phyloP scores from a whole-genome alignment of 345 rosid species.

The Acer yangbiense region DNA sequence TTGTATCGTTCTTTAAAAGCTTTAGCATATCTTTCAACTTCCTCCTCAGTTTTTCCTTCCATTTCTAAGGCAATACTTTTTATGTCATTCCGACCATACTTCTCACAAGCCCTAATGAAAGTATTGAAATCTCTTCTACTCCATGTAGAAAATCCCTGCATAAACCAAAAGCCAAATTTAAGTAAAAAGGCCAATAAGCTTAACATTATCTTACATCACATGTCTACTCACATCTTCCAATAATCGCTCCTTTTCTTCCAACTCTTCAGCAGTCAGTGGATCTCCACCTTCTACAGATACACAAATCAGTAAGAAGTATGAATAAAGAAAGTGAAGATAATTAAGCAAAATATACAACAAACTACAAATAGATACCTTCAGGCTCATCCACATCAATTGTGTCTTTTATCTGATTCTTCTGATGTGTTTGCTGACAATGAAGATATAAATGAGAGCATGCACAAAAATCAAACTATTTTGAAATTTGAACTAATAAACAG shows the following conservation, averaged over 20 bases:
- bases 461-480: constrained; percentile 6
- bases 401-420: constrained; percentile 94
- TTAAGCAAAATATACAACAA: not conserved
- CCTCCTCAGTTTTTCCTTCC: constrained; percentile 94
- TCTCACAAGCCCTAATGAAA: constrained; percentile 94
- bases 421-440: constrained; percentile 85
- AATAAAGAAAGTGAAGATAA: constrained; percentile 9
- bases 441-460: not conserved
- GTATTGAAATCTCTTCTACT: constrained; percentile 90
- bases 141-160: constrained; percentile 96
- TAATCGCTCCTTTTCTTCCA: constrained; percentile 88
- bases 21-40: constrained; percentile 89
- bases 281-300: constrained; percentile 67
- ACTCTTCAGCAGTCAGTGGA: constrained; percentile 94
- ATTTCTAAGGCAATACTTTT: constrained; percentile 84
- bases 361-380: constrained; percentile 57
- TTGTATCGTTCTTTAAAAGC: constrained; percentile 87
- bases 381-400: constrained; percentile 95
- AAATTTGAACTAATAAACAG: constrained; percentile 12
- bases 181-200: constrained; percentile 18
- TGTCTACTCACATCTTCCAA: constrained; percentile 73
- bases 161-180: constrained; percentile 14
- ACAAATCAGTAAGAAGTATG: constrained; percentile 27
- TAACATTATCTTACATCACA: constrained; percentile 18
- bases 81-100: constrained; percentile 87